Conservation (phyloP, 2,329 filamentous ascomycete species). For the Aspergillus ustus region DNA sequence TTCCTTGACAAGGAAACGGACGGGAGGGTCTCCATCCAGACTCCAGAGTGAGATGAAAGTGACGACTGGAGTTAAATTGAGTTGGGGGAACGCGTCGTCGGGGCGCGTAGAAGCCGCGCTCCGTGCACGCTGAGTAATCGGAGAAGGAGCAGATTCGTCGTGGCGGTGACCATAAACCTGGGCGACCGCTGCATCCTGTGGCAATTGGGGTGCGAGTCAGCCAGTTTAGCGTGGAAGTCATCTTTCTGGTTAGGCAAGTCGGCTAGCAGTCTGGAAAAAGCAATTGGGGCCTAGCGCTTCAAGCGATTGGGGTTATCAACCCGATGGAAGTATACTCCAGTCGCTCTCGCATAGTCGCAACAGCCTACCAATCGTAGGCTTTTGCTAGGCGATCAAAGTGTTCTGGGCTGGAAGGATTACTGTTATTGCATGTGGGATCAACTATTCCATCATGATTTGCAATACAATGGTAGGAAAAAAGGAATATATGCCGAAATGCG, state of each 20-base stretch:
- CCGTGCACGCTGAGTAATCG: slow-evolving; percentile 10
- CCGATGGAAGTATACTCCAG: slow-evolving; percentile 12
- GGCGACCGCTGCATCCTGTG: background rate
- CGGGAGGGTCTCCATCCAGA: slow-evolving; percentile 7
- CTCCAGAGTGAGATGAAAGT: slow-evolving; percentile 6
- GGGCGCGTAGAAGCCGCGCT: slow-evolving; percentile 3
- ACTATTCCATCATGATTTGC: slow-evolving; percentile 10
- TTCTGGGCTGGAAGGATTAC: background rate
- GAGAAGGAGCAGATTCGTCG: background rate
- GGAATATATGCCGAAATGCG: background rate
- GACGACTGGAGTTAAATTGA: slow-evolving; percentile 3
- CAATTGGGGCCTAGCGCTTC: background rate
- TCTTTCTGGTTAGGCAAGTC: background rate
- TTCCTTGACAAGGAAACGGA: background rate
- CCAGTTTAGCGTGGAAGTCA: slow-evolving; percentile 2
- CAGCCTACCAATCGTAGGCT: slow-evolving; percentile 1
- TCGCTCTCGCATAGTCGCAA: background rate
- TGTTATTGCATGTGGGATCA: slow-evolving; percentile 7
- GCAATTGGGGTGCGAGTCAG: background rate
- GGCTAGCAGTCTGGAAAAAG: slow-evolving; percentile 8
- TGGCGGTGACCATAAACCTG: slow-evolving; percentile 3
- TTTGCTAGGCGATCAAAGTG: background rate
- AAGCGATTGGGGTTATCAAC: slow-evolving; percentile 9
- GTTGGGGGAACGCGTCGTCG: slow-evolving; percentile 4
- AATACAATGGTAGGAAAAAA: slow-evolving; percentile 5